Percentiles rank a stretch among this genome's conserved stretches.
These are phyloP conservation scores for Cokeromyces recurvatus DNA, from an alignment of 371 early-diverging fungal species.

Conservation along the genomic window DNA sequence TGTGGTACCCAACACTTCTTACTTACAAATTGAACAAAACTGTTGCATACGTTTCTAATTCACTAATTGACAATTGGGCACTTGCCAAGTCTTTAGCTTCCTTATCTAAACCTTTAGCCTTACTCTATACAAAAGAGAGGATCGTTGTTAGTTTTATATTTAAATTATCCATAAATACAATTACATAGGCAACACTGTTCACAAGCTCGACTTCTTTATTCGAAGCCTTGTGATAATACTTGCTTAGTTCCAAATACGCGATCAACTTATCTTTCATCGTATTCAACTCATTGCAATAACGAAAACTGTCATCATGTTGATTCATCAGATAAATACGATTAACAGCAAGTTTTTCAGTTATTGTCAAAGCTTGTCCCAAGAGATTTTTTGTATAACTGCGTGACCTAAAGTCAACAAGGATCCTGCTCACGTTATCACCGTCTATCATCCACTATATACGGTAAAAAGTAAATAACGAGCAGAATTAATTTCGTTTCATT, in stretches of 20 bases:
- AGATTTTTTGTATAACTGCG: constrained; percentile 4
- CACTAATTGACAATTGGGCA: constrained; percentile 6
- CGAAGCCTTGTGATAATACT: constrained; percentile 12
- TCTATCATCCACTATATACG: constrained; percentile 8
- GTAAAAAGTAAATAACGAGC: constrained; percentile 7
- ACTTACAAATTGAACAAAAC: constrained; percentile 12
- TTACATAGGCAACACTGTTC: constrained; percentile 15
- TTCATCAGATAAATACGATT: constrained; percentile 11
- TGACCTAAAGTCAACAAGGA: constrained; percentile 2
- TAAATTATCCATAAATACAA: constrained; percentile 18
- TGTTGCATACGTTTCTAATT: constrained; percentile 8
- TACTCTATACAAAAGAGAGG: constrained; percentile 7
- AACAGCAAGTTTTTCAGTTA: constrained; percentile 11
- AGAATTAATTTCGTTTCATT: constrained; percentile 7
- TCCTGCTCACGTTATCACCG: constrained; percentile 9
- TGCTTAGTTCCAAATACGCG: constrained; percentile 15
- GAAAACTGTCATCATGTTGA: constrained; percentile 12
- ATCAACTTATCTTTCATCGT: constrained; percentile 13
- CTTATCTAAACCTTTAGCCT: constrained; percentile 4
- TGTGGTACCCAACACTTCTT: no score
- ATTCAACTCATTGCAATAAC: constrained; percentile 14
- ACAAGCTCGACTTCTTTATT: constrained; percentile 11
- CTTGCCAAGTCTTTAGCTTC: constrained; percentile 16
- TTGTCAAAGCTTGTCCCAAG: constrained; percentile 5
- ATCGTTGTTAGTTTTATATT: constrained; percentile 11